These are phyloP conservation scores for Hysterangium stoloniferum DNA, from an alignment of 768 basidiomycete species.

Conservation along the genomic window DNA sequence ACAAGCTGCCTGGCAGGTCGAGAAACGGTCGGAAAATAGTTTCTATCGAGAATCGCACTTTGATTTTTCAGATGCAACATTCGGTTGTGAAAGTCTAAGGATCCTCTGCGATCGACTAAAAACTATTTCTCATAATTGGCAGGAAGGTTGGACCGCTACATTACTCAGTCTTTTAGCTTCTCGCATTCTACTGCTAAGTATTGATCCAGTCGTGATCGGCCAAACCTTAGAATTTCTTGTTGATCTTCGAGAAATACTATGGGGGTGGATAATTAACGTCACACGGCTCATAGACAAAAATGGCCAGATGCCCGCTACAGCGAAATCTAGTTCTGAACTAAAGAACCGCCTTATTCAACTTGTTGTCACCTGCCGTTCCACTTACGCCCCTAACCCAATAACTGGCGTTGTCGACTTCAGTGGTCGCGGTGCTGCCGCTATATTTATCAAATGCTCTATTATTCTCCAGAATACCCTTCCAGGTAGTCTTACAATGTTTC, in stretches of 20 bases:
- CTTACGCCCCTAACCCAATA: constrained; percentile 28
- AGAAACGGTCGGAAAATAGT: constrained; percentile 18
- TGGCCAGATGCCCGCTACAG: constrained; percentile 12
- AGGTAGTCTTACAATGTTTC: constrained; percentile 20
- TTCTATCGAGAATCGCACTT: constrained; percentile 33
- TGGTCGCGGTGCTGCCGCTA: constrained; percentile 20
- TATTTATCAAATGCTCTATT: constrained; percentile 28
- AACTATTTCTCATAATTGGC: constrained; percentile 36
- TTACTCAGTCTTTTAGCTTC: constrained; percentile 27
- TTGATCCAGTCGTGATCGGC: constrained; percentile 11
- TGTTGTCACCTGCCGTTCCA: constrained; percentile 33
- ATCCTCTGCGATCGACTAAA: constrained; percentile 30
- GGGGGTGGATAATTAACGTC: constrained; percentile 32
- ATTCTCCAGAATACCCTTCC: constrained; percentile 25
- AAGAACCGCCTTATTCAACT: constrained; percentile 26
- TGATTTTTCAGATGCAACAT: constrained; percentile 26
- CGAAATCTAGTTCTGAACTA: constrained; percentile 16
- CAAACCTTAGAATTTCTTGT: constrained; percentile 24
- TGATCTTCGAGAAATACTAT: constrained; percentile 24
- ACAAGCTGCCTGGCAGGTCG: constrained; percentile 40
- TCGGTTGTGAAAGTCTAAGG: constrained; percentile 29
- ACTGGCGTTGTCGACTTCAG: constrained; percentile 16
- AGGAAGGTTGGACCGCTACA: constrained; percentile 24
- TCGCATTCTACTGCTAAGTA: constrained; percentile 29
- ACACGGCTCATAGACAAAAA: constrained; percentile 16